These are phyloP conservation scores for Kazachstania bromeliacearum DNA, from an alignment of 805 yeast genomes.

Conservation along the genomic window DNA sequence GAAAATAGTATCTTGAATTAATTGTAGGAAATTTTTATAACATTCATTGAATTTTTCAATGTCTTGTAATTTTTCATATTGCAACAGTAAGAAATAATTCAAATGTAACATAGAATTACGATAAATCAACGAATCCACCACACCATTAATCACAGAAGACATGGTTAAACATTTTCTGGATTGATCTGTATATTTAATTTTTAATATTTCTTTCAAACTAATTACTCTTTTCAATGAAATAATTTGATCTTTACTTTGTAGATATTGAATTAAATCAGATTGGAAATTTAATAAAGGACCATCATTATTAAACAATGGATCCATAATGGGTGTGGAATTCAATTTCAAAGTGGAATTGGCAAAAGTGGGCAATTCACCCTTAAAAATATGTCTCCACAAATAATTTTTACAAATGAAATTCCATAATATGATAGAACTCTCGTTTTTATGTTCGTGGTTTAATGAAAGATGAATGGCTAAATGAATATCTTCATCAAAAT, in stretches of 20 bases:
- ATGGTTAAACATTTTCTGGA: constrained; percentile 18
- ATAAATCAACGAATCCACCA: constrained; percentile 23
- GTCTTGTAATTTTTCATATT: constrained; percentile 18
- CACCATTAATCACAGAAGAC: constrained; percentile 18
- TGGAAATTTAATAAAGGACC: constrained; percentile 15
- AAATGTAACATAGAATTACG: constrained; percentile 19
- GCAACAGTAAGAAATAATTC: constrained; percentile 19
- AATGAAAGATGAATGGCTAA: constrained; percentile 19
- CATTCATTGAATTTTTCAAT: constrained; percentile 11
- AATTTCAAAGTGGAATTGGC: constrained; percentile 5
- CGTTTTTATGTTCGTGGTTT: constrained; percentile 22
- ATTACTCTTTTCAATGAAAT: constrained; percentile 17
- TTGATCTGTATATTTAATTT: constrained; percentile 14
- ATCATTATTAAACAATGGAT: constrained; percentile 19
- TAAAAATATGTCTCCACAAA: constrained; percentile 23
- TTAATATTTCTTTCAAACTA: constrained; percentile 13
- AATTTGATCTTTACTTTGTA: constrained; percentile 19
- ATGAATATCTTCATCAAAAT: constrained; percentile 25
- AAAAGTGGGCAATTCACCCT: constrained; percentile 23
- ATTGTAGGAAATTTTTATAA: constrained; percentile 19
- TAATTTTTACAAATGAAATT: constrained; percentile 24
- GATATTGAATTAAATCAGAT: constrained; percentile 19
- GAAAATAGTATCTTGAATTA: constrained; percentile 24
- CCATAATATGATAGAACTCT: constrained; percentile 16
- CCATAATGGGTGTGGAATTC: constrained; percentile 19